Percentiles rank a stretch among this genome's conserved stretches.
phyloP scores from a whole-genome alignment of 2,329 filamentous ascomycete species.

The Camptophora hylomeconis region DNA sequence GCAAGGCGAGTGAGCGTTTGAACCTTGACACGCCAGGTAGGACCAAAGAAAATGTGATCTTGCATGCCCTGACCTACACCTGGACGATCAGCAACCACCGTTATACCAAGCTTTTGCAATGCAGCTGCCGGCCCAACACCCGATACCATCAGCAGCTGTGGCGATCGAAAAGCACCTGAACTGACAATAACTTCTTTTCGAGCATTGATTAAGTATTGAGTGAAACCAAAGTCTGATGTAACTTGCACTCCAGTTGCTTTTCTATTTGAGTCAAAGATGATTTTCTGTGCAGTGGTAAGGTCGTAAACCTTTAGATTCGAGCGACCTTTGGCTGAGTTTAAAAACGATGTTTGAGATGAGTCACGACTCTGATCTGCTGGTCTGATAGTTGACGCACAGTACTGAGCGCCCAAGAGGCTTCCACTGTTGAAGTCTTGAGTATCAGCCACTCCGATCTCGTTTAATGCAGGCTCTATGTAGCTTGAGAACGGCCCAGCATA shows the following conservation, averaged over 20 bases:
- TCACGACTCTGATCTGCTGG: constrained; percentile 19
- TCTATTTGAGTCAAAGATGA: constrained; percentile 31
- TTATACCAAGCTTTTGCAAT: constrained; percentile 41
- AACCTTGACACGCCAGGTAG: constrained; percentile 6
- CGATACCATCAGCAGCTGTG: constrained; percentile 51
- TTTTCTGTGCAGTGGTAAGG: constrained; percentile 30
- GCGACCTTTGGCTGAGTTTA: constrained; percentile 18
- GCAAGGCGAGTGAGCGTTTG: constrained; percentile 1
- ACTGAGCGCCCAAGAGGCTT: constrained; percentile 27
- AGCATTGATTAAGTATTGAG: constrained; percentile 21
- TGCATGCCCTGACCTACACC: constrained; percentile 53
- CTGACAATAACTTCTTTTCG: constrained; percentile 34
- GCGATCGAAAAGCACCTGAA: constrained; percentile 48
- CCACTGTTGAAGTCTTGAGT: constrained; percentile 30
- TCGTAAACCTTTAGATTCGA: constrained; percentile 28
- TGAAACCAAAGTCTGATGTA: constrained; percentile 9
- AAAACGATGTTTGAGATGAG: constrained; percentile 27
- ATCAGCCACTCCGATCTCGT: constrained; percentile 28
- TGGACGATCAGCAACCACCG: constrained; percentile 40
- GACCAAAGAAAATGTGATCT: constrained; percentile 29
- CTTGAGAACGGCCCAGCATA: constrained; percentile 27
- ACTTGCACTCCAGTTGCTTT: constrained; percentile 31
- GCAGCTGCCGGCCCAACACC: constrained; percentile 47
- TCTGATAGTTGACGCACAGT: constrained; percentile 21
- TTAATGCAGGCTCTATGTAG: constrained; percentile 27